These are phyloP conservation scores for Termitomyces sp. DNA, from an alignment of 768 basidiomycete genomes.

Conservation along the genomic window DNA sequence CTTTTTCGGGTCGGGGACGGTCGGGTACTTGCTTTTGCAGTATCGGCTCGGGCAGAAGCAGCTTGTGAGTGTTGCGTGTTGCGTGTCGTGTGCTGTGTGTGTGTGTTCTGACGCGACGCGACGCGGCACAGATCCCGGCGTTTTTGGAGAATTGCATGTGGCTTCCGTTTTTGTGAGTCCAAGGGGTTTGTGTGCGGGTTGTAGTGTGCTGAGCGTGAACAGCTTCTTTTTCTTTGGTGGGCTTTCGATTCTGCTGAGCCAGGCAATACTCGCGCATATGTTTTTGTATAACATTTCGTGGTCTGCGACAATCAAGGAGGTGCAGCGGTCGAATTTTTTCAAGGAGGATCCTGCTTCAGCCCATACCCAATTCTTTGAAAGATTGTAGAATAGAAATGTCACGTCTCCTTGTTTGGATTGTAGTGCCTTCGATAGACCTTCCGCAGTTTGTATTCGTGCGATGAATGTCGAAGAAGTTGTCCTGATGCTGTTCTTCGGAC, in stretches of 20 bases:
- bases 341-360: too few species aligned
- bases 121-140: slow-evolving; percentile 29
- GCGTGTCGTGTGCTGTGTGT: neutral
- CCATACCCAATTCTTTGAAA: too few species aligned
- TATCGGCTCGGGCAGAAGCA: slow-evolving; percentile 61
- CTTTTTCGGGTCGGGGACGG: slow-evolving; percentile 68
- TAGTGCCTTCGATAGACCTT: too few species aligned
- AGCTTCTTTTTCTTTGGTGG: slow-evolving; percentile 81
- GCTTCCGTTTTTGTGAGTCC: slow-evolving; percentile 77
- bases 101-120: too few species aligned
- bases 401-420: too few species aligned
- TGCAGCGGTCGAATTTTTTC: slow-evolving; percentile 85
- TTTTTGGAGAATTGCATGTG: slow-evolving; percentile 57
- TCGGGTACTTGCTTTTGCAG: slow-evolving; percentile 68
- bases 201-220: too few species aligned
- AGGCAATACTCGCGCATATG: slow-evolving; percentile 62
- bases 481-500: too few species aligned
- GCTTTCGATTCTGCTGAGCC: slow-evolving; percentile 61
- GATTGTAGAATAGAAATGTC: too few species aligned
- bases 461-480: too few species aligned
- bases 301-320: slow-evolving; percentile 71
- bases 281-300: slow-evolving; percentile 52
- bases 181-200: too few species aligned
- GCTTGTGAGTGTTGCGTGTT: slow-evolving; percentile 35
- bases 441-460: too few species aligned